Evolutionary conservation across 306 rosid genomes (phyloP), one percentile per base, ranked within the genome.

Genomic region (Spatholobus suberectus): DNA sequence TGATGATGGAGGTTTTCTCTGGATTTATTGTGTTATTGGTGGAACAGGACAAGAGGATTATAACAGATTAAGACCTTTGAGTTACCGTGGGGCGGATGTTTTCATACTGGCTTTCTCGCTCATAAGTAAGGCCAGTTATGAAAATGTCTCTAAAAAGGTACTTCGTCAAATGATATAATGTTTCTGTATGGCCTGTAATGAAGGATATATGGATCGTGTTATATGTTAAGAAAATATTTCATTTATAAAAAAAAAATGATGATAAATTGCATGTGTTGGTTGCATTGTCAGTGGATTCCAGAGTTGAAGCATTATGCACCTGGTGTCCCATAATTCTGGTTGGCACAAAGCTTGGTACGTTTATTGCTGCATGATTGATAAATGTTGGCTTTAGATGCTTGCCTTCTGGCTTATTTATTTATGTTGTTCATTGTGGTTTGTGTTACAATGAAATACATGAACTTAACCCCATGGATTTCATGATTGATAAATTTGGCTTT

Each of bases 231-330:
- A 34, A 43, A 85, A 29, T 62, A 26, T 75, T 70, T 47, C 47
- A 51, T 62, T 54, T 66, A 55, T 9, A 14, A 61, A 29, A n/a
- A n/a, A n/a, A n/a, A 34, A 51, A 54, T 52, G 43, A 62, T 82
- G 73, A 75, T 58, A 37, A 54, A 54, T 52, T 75, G 49, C 43
- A 18, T 15, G 65, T 79, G 21, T 67, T 43, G 54, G 32, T 79
- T 84, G 88, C 47, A 51, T 84, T 80, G 89, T 51, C 99, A 96
- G 99, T 96, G 99, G 99, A 96, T 96, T 87, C 99, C 98, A 61
- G 99, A 96, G 93, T 92, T 96, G 96, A 96, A 96, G 91, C 99
- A 96, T 88, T 96, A 96, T 94, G 99, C 99, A 41, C 98, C 99
- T 44, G 98, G 98, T 83, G 99, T 96, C 75, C 99, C 69, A 94